Evolutionary conservation across 192 early-diverging fungal species (phyloP), one percentile per base, ranked within the genome.

Genomic region (Coemansia sp.): DNA sequence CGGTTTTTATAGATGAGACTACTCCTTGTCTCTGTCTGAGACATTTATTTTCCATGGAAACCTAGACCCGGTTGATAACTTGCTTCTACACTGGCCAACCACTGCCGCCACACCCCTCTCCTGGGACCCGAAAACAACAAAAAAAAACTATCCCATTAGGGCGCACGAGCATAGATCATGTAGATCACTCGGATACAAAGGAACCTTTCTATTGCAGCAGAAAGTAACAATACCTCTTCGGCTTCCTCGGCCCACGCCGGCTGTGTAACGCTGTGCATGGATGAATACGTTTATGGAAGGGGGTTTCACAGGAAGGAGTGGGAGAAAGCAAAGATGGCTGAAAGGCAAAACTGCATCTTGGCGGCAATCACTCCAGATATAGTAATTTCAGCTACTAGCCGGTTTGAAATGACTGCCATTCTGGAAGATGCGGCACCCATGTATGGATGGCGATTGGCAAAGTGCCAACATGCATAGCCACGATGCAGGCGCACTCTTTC

Each of bases 391-490:
- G 52, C 52, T 55, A 55, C 13, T 28, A 52, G 43, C n/a, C 18
- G 43, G 10, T 47, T 26, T 12, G 12, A 50, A 50, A 50, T 23
- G 48, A n/a, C 2, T 21, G 48, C 21, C 48, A 50, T 26, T 36
- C 31, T 45, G 26, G 14, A 62, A 45, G 39, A 23, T 48, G 43
- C 23, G 43, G 43, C 6, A 31, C 28, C 52, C 6, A 47, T 52
- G 65, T 45, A 60, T 47, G 42, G 25, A 67, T 42, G 47, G 23
- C 25, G 61, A 48, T 38, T 43, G 57, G 47, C 58, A 60, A 33
- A 60, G 34, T 33, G 52, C 52, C 52, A 53, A 14, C 52, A 26
- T 26, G 52, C 52, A 53, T 53, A 45, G 43, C 43, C 43, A 45
- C 43, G 8, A 45, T 45, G 43, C 43, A 45, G 43, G 43, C 43